Evolutionary conservation across 768 basidiomycete genomes (phyloP).

Genomic region (Lentinula detonsa): DNA sequence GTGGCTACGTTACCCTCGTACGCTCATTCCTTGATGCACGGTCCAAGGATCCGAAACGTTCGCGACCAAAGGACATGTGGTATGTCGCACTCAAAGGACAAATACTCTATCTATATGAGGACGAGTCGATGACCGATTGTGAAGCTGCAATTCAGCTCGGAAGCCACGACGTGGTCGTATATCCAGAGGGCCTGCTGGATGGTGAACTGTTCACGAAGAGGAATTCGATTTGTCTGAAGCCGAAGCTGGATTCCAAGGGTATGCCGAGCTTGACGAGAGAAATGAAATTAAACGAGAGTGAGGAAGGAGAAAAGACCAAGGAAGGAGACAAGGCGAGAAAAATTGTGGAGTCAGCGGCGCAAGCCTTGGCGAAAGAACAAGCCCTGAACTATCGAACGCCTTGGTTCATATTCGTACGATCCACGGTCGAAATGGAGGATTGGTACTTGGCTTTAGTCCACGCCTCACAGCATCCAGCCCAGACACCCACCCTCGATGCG

Average conservation of each 20-base stretch:
- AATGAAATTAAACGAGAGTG: constrained; percentile 33
- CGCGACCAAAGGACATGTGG: constrained; percentile 89
- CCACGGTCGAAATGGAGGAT: constrained; percentile 93
- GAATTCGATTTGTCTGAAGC: constrained; percentile 78
- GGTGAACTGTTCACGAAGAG: constrained; percentile 90
- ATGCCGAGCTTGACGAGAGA: constrained; percentile 50
- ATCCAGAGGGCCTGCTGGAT: constrained; percentile 68
- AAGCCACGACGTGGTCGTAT: constrained; percentile 70
- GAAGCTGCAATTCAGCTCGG: constrained; percentile 86
- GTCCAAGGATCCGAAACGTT: constrained; percentile 78
- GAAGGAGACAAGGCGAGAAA: constrained; percentile 38
- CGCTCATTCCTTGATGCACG: constrained; percentile 75
- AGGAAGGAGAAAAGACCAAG: constrained; percentile 26
- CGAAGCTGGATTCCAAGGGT: constrained; percentile 33
- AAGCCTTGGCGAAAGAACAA: constrained; percentile 39
- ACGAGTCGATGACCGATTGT: constrained; percentile 86
- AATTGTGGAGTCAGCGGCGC: constrained; percentile 13
- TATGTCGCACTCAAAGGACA: constrained; percentile 89
- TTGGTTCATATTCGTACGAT: constrained; percentile 93
- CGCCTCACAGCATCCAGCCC: constrained; percentile 58
- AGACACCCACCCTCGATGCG: constrained; percentile 55
- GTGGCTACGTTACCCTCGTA: constrained; percentile 74
- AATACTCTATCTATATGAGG: constrained; percentile 90
- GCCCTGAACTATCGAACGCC: constrained; percentile 50
- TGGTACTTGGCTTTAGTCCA: constrained; percentile 86